Evolutionary conservation across 2,329 filamentous ascomycete genomes (phyloP).

Genomic region (Cryphonectria nitschkei): DNA sequence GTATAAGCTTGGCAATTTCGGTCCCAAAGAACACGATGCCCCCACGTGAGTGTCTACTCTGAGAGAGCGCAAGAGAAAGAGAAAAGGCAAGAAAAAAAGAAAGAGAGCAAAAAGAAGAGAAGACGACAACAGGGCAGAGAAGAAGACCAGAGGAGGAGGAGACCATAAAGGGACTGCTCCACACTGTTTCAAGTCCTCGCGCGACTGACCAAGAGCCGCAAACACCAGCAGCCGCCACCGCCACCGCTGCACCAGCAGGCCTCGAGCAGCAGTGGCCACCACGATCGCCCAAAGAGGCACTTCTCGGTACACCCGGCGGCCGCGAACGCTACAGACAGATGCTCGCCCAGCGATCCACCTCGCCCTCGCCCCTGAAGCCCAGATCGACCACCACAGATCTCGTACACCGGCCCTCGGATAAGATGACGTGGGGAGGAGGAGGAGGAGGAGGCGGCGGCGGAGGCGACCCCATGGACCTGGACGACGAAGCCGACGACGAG

Average conservation of each 20-base stretch:
- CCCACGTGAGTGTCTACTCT: slow-evolving; percentile 10
- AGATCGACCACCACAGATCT: slow-evolving; percentile 41
- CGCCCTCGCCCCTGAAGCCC: slow-evolving; percentile 66
- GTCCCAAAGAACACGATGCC: slow-evolving; percentile 5
- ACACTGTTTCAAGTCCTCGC: slow-evolving; percentile 15
- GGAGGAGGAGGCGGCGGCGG: neutral
- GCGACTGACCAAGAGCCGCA: slow-evolving; percentile 18
- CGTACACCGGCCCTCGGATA: slow-evolving; percentile 31
- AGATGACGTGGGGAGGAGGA: slow-evolving; percentile 8
- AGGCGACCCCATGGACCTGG: slow-evolving; percentile 37
- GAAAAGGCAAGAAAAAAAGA: neutral
- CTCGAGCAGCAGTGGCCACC: slow-evolving; percentile 66
- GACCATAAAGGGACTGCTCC: neutral
- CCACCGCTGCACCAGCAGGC: slow-evolving; percentile 34
- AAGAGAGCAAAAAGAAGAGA: neutral
- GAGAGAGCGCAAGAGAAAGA: neutral
- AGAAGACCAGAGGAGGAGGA: neutral
- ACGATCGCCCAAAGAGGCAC: slow-evolving; percentile 66
- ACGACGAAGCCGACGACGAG: slow-evolving; percentile 74
- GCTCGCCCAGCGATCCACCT: slow-evolving; percentile 68
- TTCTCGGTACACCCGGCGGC: slow-evolving; percentile 74
- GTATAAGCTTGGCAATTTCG: neutral
- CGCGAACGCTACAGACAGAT: slow-evolving; percentile 74
- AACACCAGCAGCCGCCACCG: slow-evolving; percentile 26
- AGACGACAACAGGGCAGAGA: neutral